Percentiles rank a stretch among this genome's conserved stretches.
These are phyloP conservation scores for Colletotrichum lindemuthianum DNA, from an alignment of 2,329 filamentous ascomycete genomes.

Conservation along the genomic window DNA sequence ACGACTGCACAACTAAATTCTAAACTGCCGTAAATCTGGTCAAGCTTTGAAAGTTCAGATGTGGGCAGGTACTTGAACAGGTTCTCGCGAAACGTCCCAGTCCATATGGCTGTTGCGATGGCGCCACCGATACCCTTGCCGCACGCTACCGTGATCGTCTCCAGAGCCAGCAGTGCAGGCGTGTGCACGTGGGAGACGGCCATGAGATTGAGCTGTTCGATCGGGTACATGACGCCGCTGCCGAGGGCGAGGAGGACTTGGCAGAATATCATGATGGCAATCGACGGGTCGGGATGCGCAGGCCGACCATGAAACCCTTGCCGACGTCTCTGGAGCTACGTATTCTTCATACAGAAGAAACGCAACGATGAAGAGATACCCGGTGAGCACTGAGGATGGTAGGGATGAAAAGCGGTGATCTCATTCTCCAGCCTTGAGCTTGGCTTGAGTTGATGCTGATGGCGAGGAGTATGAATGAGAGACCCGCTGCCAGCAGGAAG, in stretches of 20 bases:
- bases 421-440: constrained; percentile 52
- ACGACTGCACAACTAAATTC: constrained; percentile 45
- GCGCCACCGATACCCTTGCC: constrained; percentile 45
- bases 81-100: constrained; percentile 45
- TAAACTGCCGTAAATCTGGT: constrained; percentile 55
- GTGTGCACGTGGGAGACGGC: constrained; percentile 38
- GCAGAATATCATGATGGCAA: constrained; percentile 4
- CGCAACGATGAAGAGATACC: constrained; percentile 57
- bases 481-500: constrained; percentile 60
- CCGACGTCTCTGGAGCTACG: constrained; percentile 58
- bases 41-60: constrained; percentile 41
- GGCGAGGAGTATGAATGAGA: constrained; percentile 63
- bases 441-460: constrained; percentile 52
- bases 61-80: constrained; percentile 11
- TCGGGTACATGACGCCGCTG: constrained; percentile 7
- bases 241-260: not conserved
- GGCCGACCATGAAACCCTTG: constrained; percentile 2
- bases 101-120: constrained; percentile 47
- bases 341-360: constrained; percentile 61
- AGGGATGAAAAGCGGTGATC: constrained; percentile 55
- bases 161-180: constrained; percentile 39
- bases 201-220: not conserved
- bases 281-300: constrained; percentile 7
- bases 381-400: constrained; percentile 64
- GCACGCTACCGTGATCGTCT: constrained; percentile 42